Evolutionary conservation across 179 eudicot species (phyloP).

Genomic region (Camellia oleifera): DNA sequence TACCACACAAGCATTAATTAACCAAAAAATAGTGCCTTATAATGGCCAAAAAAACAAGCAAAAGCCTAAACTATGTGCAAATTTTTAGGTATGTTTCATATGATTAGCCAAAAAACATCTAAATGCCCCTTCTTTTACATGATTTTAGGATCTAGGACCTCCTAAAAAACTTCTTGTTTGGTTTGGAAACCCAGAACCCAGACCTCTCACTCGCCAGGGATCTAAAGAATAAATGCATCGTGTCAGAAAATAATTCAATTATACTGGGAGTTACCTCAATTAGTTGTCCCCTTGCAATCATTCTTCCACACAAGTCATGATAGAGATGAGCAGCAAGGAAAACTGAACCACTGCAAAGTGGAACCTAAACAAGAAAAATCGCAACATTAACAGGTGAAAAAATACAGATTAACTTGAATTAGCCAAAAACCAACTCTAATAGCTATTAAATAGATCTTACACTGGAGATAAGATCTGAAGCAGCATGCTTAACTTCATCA

Average conservation of each 20-base stretch:
- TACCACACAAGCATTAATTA: too few relatives aligned
- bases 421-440: not conserved
- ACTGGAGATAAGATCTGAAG: conserved; percentile 46
- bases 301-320: conserved; percentile 70
- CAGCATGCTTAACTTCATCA: conserved; percentile 59
- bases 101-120: too few relatives aligned
- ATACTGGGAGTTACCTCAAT: conserved; percentile 50
- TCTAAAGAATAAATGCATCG: not conserved
- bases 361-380: too few relatives aligned
- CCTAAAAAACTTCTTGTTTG: not conserved
- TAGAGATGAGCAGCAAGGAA: conserved; percentile 72
- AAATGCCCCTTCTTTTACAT: not conserved
- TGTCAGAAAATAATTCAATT: not conserved
- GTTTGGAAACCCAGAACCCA: not conserved
- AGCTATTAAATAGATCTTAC: conserved; percentile 38
- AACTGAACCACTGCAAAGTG: conserved; percentile 36
- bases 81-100: too few relatives aligned
- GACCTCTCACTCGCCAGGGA: not conserved
- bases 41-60: not conserved
- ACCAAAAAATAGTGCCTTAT: not conserved
- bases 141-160: not conserved
- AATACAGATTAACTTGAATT: not conserved
- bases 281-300: conserved; percentile 49
- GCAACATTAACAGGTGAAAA: not conserved
- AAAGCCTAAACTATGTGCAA: not conserved